Percentiles rank a stretch among this genome's conserved stretches.
These are phyloP conservation scores for Parasarocladium wereldwijsianum DNA, from an alignment of 2,329 filamentous ascomycete species.

Conservation along the genomic window DNA sequence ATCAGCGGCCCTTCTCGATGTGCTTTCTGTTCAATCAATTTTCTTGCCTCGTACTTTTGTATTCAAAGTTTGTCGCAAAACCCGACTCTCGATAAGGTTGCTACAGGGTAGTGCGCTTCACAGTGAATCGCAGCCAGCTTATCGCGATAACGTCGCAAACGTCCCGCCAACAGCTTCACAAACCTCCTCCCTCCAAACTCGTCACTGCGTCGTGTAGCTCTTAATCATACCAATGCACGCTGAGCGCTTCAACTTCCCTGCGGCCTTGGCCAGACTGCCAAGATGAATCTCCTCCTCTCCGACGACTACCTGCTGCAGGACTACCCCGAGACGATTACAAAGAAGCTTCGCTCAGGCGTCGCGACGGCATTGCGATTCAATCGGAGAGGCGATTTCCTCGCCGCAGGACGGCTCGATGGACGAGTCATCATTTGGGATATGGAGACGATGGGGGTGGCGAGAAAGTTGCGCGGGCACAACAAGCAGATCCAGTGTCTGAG, in stretches of 20 bases:
- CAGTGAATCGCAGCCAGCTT: no score
- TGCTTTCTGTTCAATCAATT: no score
- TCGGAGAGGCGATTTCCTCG: constrained; percentile 84
- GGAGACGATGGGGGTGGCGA: constrained; percentile 91
- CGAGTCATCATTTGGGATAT: constrained; percentile 94
- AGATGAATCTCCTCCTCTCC: constrained; percentile 45
- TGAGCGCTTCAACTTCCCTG: neutral
- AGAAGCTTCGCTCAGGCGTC: constrained; percentile 63
- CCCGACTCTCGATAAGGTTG: no score
- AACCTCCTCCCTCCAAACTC: neutral
- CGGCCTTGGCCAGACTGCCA: no score
- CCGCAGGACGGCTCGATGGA: constrained; percentile 85
- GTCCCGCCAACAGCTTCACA: no score
- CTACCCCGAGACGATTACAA: constrained; percentile 80
- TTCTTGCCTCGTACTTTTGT: no score
- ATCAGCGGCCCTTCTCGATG: no score
- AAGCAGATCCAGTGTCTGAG: constrained; percentile 87
- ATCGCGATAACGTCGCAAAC: no score
- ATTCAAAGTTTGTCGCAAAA: no score
- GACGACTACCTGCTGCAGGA: constrained; percentile 57
- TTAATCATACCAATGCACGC: no score
- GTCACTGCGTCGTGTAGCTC: no score
- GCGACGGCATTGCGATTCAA: constrained; percentile 70
- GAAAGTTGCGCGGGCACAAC: constrained; percentile 86
- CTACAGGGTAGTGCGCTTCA: no score